Evolutionary conservation across 495 filamentous ascomycete genomes (phyloP), one percentile per base, ranked within the genome.

Genomic region (Acidomyces sp.): DNA sequence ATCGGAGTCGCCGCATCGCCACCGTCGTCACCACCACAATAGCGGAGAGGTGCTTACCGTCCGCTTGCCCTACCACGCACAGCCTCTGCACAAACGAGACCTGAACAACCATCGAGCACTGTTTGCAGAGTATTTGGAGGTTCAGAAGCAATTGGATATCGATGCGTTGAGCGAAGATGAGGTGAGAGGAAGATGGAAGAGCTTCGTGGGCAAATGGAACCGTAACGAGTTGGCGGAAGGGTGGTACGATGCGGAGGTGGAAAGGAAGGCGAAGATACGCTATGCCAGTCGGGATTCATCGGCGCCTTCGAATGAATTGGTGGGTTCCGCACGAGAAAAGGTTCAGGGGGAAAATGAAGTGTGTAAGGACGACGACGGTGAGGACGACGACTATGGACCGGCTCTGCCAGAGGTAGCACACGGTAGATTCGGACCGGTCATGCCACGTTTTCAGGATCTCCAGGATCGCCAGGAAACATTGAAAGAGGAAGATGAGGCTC

Each of bases 191-290:
- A 64, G 90, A 27, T 97, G 87, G 85, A 94, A 93, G 64, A 88
- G 86, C 56, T 97, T 95, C 54, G 57, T 85, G 11, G 62, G 71
- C 2, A 88, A 86, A 69, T 97, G 90, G 90, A 97, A 97, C 65
- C 77, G 74, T 55, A 84, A 82, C 62, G 86, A 93, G 67, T 67
- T 97, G 39, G 80, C 85, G 2, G 78, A 85, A 58, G 85, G 86
- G 18, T 97, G 90, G 88, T 97, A 97, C 58, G 82, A 86, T 49
- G 79, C 85, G 10, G 42, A 39, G 15, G 61, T 49, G 34, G 57
- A 55, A 45, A 32, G 40, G 28, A 59, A 38, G 30, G 52, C 52
- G 16, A 30, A 48, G 12, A 35, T 22, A 15, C 16, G 48, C 29
- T 39, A 30, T 31, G 34, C 10, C 9, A 12, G 20, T 9, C 12